A percentile compares a stretch with the other conserved stretches of the same genome.
These are phyloP conservation scores for Entrophospora sp. DNA, from an alignment of 192 early-diverging fungal species.

Conservation along the genomic window DNA sequence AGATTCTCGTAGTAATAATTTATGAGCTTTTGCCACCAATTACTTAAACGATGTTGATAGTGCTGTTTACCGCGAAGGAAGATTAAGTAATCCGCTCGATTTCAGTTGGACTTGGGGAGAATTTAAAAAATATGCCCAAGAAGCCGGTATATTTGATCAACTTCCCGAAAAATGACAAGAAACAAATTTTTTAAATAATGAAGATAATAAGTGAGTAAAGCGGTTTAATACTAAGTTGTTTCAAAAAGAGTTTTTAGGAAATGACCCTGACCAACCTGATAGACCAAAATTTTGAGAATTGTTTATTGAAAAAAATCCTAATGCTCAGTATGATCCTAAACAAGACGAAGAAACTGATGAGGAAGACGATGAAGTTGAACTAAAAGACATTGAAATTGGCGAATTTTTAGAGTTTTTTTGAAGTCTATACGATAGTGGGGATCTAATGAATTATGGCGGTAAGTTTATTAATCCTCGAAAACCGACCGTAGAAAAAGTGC, in stretches of 20 bases:
- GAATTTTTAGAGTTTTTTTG: slow-evolving; percentile 15
- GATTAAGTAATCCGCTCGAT: slow-evolving; percentile 5
- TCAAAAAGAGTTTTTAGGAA: slow-evolving; percentile 4
- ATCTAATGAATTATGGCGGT: neutral
- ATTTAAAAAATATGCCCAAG: neutral
- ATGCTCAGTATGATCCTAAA: neutral
- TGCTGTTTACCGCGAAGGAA: neutral
- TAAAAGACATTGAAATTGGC: slow-evolving; percentile 1
- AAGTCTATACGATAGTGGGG: neutral
- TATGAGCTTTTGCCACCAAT: slow-evolving; percentile 6
- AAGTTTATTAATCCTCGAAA: neutral
- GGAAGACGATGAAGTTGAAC: neutral
- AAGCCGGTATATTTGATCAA: neutral
- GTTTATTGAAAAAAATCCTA: neutral
- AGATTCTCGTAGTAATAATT: neutral
- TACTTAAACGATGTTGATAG: neutral
- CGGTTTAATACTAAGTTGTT: neutral
- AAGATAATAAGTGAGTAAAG: neutral
- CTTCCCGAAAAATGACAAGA: neutral
- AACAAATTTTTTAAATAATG: neutral
- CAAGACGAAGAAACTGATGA: neutral
- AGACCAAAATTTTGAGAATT: neutral
- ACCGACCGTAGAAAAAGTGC: neutral
- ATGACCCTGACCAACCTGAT: neutral
- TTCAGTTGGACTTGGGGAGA: slow-evolving; percentile 5